Percentiles rank a stretch among this genome's conserved stretches.
Evolutionary conservation across 805 yeast genomes (phyloP).

Genomic region (Clavispora phyllophila): DNA sequence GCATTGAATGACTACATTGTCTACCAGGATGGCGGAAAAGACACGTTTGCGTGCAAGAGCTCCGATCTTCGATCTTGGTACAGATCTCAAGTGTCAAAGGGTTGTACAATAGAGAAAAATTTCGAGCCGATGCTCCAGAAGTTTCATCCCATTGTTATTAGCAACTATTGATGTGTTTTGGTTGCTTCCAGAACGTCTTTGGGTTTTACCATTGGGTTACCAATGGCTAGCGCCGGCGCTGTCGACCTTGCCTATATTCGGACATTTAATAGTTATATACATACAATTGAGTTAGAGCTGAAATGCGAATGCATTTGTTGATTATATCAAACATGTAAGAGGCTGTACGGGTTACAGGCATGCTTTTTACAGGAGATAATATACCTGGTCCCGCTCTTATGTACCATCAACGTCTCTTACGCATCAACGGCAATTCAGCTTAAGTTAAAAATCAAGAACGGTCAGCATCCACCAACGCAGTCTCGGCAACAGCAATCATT

Average conservation of each 20-base stretch:
- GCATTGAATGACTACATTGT: conserved; percentile 11
- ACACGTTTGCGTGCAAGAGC: conserved; percentile 6
- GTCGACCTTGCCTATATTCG: not conserved
- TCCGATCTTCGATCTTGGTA: conserved; percentile 4
- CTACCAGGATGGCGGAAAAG: conserved; percentile 2
- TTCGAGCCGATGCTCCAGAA: not conserved
- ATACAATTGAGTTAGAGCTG: not conserved
- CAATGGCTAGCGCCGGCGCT: not conserved
- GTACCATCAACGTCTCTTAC: not conserved
- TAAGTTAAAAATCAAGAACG: not conserved
- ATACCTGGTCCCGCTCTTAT: not conserved
- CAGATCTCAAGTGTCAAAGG: not conserved
- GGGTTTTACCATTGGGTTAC: not conserved
- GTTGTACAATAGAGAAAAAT: not conserved
- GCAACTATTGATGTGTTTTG: not conserved
- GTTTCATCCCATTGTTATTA: not conserved
- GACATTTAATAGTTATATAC: not conserved
- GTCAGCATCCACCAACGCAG: conserved; percentile 39
- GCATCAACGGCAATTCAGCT: not conserved
- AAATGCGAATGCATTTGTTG: not conserved
- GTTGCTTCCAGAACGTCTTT: not conserved
- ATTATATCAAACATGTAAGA: not conserved
- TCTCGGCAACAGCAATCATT: conserved; percentile 52
- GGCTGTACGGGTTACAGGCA: not conserved
- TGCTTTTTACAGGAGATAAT: not conserved